These are phyloP conservation scores for Colletotrichum plurivorum DNA, from an alignment of 2,329 filamentous ascomycete species.

Conservation along the genomic window DNA sequence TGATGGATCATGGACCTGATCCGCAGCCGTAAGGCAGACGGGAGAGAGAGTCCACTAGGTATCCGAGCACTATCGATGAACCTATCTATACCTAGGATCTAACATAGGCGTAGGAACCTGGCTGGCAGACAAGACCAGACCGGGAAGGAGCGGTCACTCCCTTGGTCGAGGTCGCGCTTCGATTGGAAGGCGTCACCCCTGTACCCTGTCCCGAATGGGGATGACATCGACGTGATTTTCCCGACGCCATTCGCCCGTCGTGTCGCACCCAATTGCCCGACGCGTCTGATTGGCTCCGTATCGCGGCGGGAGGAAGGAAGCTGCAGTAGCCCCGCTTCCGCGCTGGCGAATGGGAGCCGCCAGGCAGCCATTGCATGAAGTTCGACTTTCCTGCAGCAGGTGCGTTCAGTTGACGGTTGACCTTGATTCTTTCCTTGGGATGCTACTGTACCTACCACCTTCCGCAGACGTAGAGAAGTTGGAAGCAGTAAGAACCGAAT, in stretches of 20 bases:
- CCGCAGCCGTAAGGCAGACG: background rate
- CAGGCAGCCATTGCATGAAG: slow-evolving; percentile 26
- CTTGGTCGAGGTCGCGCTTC: slow-evolving; percentile 24
- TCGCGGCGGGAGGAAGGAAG: slow-evolving; percentile 25
- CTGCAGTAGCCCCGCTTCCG: slow-evolving; percentile 29
- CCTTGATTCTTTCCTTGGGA: no score
- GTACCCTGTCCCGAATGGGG: background rate
- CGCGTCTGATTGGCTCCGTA: slow-evolving; percentile 35
- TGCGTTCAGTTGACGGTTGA: background rate
- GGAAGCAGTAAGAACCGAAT: no score
- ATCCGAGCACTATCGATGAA: no score
- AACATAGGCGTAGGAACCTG: no score
- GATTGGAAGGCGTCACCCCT: background rate
- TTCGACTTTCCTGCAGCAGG: slow-evolving; percentile 1
- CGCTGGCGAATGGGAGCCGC: slow-evolving; percentile 19
- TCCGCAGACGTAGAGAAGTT: no score
- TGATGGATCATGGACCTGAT: background rate
- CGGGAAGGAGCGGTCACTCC: background rate
- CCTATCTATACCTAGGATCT: no score
- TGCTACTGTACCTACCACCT: no score
- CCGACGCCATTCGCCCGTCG: background rate
- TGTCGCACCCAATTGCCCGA: background rate
- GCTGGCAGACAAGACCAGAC: no score
- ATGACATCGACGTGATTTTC: background rate
- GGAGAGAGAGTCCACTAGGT: no score